Conservation (phyloP, 352 stramenopile species). For the Phytophthora cajani region DNA sequence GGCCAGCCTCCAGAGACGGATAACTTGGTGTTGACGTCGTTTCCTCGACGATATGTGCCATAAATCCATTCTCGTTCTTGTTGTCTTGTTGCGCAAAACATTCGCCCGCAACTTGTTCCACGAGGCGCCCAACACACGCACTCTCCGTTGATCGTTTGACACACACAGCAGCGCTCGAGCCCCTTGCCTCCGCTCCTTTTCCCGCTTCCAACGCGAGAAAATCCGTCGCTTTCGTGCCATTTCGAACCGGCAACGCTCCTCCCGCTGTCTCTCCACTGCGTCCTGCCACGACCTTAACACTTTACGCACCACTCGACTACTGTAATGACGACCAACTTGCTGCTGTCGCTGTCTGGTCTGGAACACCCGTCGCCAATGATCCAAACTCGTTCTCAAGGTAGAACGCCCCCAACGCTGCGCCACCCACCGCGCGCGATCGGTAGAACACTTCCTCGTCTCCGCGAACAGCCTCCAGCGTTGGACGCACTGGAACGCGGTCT, state of each 20-base stretch:
- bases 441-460: conserved; percentile 30
- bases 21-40: not conserved
- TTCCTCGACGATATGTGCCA: conserved; percentile 5
- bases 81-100: conserved; percentile 2
- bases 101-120: conserved; percentile 23
- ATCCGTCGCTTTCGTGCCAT: conserved; percentile 14
- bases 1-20: conserved; percentile 18
- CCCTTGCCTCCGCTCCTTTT: conserved; percentile 17
- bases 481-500: conserved; percentile 51
- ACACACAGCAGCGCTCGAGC: conserved; percentile 22
- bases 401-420: conserved; percentile 34
- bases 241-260: conserved; percentile 11
- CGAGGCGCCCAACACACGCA: conserved; percentile 5
- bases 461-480: conserved; percentile 49
- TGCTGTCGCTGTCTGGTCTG: conserved; percentile 8
- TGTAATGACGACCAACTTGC: not conserved
- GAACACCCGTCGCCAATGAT: conserved; percentile 33
- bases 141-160: conserved; percentile 10
- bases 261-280: not conserved
- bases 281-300: conserved; percentile 21
- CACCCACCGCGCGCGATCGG: conserved; percentile 48
- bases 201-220: conserved; percentile 18
- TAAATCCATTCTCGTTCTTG: conserved; percentile 9
- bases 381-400: conserved; percentile 24
- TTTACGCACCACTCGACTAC: not conserved